Base-by-base conservation (phyloP, 495 filamentous ascomycete species). In the Rostrohypoxylon terebratum region DNA sequence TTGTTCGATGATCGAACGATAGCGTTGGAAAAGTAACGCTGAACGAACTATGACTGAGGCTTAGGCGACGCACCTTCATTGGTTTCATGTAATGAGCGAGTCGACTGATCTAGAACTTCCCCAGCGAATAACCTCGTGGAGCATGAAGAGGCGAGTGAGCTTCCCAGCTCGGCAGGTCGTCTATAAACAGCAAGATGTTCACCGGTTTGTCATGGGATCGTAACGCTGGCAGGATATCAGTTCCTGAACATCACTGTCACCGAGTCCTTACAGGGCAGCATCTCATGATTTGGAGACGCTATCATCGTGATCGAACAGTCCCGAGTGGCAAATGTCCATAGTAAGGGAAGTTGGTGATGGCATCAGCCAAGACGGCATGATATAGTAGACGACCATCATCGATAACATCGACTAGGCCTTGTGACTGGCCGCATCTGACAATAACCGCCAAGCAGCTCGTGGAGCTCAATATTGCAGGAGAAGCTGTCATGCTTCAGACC, bases 91-190 rank as follows among this genome's bases (percentile, higher is more conserved):
- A 33, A 34, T n/a, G 8, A 11, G 21, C 33, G 16, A 1, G 25
- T 48, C 42, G 42, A 62, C 8, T 58, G 33, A 45, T 61, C 59
- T 61, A 61, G 59, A 61, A 51, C 59, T n/a, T 11, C 18, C 6
- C 28, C 9, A 36, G 28, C 11, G 3, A 16, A 14, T n/a, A 63
- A 9, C 31, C 13, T 33, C 14, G 40, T 33, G 59, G 14, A 31
- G 21, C 7, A 38, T 7, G 6, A 11, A 51, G 38, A 63, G 33
- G 10, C 25, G 47, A 59, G 31, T 36, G 0, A 33, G 6, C 42
- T 48, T 48, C 47, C 31, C 40, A 34, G 42, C 45, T 62, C 44
- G 44, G 28, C 16, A 62, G 44, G 59, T 38, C 34, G 11, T 48
- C 16, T 11, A 13, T 33, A 40, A 40, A 6, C 34, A 10, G 10